Conservation (phyloP, 805 yeast species). For the Hanseniaspora occidentalis region DNA sequence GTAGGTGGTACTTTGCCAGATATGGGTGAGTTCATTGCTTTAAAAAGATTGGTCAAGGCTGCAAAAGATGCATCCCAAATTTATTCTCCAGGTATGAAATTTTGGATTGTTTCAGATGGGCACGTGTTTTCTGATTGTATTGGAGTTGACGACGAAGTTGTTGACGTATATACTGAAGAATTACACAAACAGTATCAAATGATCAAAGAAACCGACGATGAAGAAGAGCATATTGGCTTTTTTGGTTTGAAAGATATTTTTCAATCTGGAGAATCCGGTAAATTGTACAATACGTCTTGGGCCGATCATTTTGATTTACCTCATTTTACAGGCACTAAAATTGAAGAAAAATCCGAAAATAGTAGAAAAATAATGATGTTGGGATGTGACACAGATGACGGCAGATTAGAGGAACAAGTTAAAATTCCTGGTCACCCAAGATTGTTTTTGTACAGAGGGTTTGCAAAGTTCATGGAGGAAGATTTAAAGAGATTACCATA, state of each 20-base stretch:
- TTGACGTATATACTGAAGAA: slow-evolving; percentile 33
- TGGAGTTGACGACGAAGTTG: slow-evolving; percentile 46
- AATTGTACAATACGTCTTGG: slow-evolving; percentile 19
- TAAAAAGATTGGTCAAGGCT: slow-evolving; percentile 26
- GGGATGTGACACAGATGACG: slow-evolving; percentile 42
- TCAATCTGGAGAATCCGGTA: slow-evolving; percentile 20
- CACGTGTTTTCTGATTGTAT: slow-evolving; percentile 56
- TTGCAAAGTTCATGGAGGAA: slow-evolving; percentile 46
- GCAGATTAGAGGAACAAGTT: slow-evolving; percentile 52
- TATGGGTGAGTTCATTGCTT: slow-evolving; percentile 36
- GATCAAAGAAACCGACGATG: slow-evolving; percentile 22
- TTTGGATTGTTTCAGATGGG: slow-evolving; percentile 51
- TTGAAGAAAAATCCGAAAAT: slow-evolving; percentile 26
- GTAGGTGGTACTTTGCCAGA: slow-evolving; percentile 40
- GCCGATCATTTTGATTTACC: slow-evolving; percentile 20
- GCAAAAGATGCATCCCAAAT: slow-evolving; percentile 24
- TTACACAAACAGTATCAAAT: slow-evolving; percentile 32
- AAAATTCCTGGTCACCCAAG: slow-evolving; percentile 42
- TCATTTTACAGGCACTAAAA: slow-evolving; percentile 29
- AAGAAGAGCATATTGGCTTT: slow-evolving; percentile 26
- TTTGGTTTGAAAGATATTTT: slow-evolving; percentile 31
- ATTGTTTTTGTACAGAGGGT: slow-evolving; percentile 41
- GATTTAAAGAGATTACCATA: slow-evolving; percentile 35
- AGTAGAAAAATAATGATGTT: slow-evolving; percentile 32
- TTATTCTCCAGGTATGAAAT: slow-evolving; percentile 43